Base-by-base conservation (phyloP, 352 stramenopile species). In the Pythium brachiatum region DNA sequence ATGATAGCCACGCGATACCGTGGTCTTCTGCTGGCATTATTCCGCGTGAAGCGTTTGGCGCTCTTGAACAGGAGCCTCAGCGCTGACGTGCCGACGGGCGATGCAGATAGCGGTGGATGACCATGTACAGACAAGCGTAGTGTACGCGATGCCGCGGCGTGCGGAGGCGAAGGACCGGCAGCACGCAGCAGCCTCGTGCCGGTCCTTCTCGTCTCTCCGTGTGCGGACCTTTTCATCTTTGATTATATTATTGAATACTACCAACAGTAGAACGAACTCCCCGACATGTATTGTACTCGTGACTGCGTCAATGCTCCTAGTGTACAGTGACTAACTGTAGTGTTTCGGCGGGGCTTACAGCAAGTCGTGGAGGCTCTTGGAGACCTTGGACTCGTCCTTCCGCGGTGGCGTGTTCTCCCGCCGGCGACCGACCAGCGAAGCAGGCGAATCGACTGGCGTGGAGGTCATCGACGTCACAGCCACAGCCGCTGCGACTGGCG, bases 351-450 rank as follows among this genome's bases (percentile, higher is more conserved):
- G 39, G 18, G 52, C 23, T 56, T 48, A 69, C 26, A 69, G 55
- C 56, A 69, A 18, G 2, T 69, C 51, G 34, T 69, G 62, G 11
- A 69, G 56, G 47, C 62, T 69, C 56, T 69, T 69, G 38, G 62
- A 69, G 0, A 69, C 62, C 16, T 25, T 68, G 21, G 62, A 68
- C 8, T 48, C 39, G 18, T 60, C 34, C 18, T 54, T 23, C 25
- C 62, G 62, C 3, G 56, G 62, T 12, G 62, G 62, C 25, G 62
- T 69, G 12, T 52, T 50, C 18, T 64, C 55, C 23, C 62, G 26
- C 59, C 62, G 62, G 0, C 62, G 55, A n/a, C 62, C 62, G 11
- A 69, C 62, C 1, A 69, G 56, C 23, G 62, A 69, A 21, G 50
- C 56, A 2, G 62, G 62, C 1, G 62, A 69, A 16, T 68, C 61